Evolutionary conservation across 495 filamentous ascomycete genomes (phyloP), one percentile per base, ranked within the genome.

Genomic region (Penicillium simplicissimum): DNA sequence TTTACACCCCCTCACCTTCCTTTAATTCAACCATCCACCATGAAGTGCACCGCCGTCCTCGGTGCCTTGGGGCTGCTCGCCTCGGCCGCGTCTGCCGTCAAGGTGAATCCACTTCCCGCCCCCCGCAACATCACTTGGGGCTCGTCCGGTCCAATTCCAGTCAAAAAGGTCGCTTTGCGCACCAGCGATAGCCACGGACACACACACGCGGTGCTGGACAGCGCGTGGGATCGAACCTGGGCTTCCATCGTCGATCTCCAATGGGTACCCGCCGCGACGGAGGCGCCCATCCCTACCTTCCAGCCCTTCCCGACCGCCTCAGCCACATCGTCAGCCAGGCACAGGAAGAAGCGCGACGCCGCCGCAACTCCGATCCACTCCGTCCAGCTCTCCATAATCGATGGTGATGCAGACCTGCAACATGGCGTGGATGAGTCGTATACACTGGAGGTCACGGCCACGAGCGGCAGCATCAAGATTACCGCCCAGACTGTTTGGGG

Each of bases 391-490:
- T 60, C 71, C n/a, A 67, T 85, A 11, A 57, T 68, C 3, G 71
- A 84, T 53, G 59, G 54, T 15, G 48, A 75, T 23, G 81, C 78
- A 0, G 74, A 79, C 53, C 70, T 84, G 14, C 78, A 82, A 53
- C 79, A 83, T 63, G 82, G 79, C 0, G 82, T 85, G 19, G 80
- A 86, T 64, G 84, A 87, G 66, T 84, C 82, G 0, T 87, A 86
- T 66, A 82, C 79, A n/a, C 62, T 87, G 19, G 73, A 78, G 17
- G 76, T 84, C 37, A 42, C 59, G 8, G 64, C 70, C 11, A 62
- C 58, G 19, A 72, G 75, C 1, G 64, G 61, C 52, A 69, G 53
- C 34, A 72, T 84, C 59, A 66, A 67, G 10, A 81, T 87, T 65
- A 79, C 70, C 4, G 71, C 82, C 25, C 62, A 80, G 55, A 83